These are phyloP conservation scores for Nannochloris sp. DNA, from an alignment of 139 green algal species.

Conservation along the genomic window DNA sequence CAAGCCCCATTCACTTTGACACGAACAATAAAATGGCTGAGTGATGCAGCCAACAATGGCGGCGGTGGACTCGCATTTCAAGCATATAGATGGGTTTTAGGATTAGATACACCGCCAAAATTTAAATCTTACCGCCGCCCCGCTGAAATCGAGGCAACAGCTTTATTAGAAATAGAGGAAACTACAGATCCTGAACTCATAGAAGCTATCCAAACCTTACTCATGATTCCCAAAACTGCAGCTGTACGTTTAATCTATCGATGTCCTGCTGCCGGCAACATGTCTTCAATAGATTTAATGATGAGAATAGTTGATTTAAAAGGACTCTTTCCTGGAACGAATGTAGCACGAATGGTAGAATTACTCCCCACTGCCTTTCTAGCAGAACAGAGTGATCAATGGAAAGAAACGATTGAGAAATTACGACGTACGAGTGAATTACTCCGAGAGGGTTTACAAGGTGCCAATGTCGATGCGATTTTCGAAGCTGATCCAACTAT, in stretches of 20 bases:
- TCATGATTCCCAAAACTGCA: background rate
- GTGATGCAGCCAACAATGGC: constrained; percentile 5
- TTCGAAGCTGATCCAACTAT: constrained; percentile 24
- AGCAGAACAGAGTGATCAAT: background rate
- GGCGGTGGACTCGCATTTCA: constrained; percentile 1
- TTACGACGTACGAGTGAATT: background rate
- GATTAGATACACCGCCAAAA: background rate
- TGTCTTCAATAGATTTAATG: background rate
- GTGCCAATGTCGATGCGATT: constrained; percentile 19
- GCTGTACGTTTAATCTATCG: background rate
- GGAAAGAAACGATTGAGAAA: background rate
- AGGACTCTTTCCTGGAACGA: constrained; percentile 7
- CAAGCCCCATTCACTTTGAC: constrained; percentile 2
- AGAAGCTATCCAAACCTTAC: background rate
- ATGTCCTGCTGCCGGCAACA: background rate
- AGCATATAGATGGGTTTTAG: constrained; percentile 1
- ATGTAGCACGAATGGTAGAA: constrained; percentile 30
- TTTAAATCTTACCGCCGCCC: background rate
- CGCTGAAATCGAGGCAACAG: background rate
- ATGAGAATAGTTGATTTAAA: constrained; percentile 24
- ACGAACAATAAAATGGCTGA: constrained; percentile 1
- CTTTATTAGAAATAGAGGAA: background rate
- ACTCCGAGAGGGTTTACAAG: constrained; percentile 6
- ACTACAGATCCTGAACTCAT: background rate
- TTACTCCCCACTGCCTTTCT: constrained; percentile 17